A percentile compares a stretch with the other conserved stretches of the same genome.
Conservation (phyloP, 129 eudicot species). For the Smallanthus sonchifolius region DNA sequence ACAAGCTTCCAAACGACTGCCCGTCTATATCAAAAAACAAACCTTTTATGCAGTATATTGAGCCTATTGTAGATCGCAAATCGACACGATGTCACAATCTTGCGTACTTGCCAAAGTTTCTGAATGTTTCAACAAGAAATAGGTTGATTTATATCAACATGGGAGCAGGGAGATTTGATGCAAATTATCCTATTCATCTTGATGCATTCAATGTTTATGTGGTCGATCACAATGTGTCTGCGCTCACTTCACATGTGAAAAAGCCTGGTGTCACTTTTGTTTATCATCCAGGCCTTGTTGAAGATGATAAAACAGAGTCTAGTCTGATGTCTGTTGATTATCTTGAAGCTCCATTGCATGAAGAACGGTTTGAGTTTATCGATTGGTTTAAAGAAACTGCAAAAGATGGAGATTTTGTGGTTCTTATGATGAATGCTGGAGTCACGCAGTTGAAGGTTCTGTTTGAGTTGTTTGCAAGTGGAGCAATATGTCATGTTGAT, state of each 20-base stretch:
- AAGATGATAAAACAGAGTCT: slow-evolving; percentile 27
- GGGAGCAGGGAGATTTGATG: slow-evolving; percentile 54
- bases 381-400: slow-evolving; percentile 73
- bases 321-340: slow-evolving; percentile 42
- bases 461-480: slow-evolving; percentile 56
- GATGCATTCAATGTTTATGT: slow-evolving; percentile 54
- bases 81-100: slow-evolving; percentile 8
- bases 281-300: slow-evolving; percentile 69
- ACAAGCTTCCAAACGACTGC: slow-evolving; percentile 58
- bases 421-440: slow-evolving; percentile 76
- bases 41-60: slow-evolving; percentile 60
- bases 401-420: slow-evolving; percentile 54
- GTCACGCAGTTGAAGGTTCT: slow-evolving; percentile 52
- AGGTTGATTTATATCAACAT: slow-evolving; percentile 66
- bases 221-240: slow-evolving; percentile 70
- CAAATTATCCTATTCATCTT: slow-evolving; percentile 37
- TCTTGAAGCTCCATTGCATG: slow-evolving; percentile 53
- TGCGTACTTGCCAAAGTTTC: slow-evolving; percentile 50
- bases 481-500: slow-evolving; percentile 73
- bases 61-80: slow-evolving; percentile 45
- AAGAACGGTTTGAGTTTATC: slow-evolving; percentile 61
- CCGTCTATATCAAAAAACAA: slow-evolving; percentile 61
- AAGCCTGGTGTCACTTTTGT: slow-evolving; percentile 79
- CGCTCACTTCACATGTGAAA: slow-evolving; percentile 63
- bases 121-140: slow-evolving; percentile 58